A percentile compares a stretch with the other conserved stretches of the same genome.
Evolutionary conservation across 805 yeast species (phyloP).

Genomic region (Candida broadrunensis): DNA sequence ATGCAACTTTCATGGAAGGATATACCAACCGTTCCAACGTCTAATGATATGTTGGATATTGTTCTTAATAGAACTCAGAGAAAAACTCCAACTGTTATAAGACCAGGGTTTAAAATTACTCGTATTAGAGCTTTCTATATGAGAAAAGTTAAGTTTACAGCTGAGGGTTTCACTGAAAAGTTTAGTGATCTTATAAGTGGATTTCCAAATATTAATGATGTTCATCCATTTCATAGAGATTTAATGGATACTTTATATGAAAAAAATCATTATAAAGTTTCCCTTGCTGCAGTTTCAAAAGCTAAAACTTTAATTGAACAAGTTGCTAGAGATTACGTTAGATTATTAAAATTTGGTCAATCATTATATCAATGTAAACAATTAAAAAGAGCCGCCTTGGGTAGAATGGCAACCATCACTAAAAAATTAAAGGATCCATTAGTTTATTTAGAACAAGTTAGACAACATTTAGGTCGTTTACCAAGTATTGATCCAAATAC

Average conservation of each 20-base stretch:
- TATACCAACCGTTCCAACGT: slow-evolving; percentile 89
- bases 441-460: slow-evolving; percentile 91
- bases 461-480: slow-evolving; percentile 98
- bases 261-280: slow-evolving; percentile 96
- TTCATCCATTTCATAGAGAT: slow-evolving; percentile 98
- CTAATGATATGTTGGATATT: slow-evolving; percentile 92
- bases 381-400: slow-evolving; percentile 96
- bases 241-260: slow-evolving; percentile 97
- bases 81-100: slow-evolving; percentile 97
- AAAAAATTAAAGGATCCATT: slow-evolving; percentile 95
- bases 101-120: slow-evolving; percentile 93
- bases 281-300: slow-evolving; percentile 89
- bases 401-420: slow-evolving; percentile 98
- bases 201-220: slow-evolving; percentile 95
- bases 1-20: slow-evolving; percentile 99
- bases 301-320: slow-evolving; percentile 94
- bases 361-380: slow-evolving; percentile 98
- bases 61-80: slow-evolving; percentile 97
- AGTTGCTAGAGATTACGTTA: slow-evolving; percentile 91
- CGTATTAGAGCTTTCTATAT: slow-evolving; percentile 96
- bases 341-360: slow-evolving; percentile 95
- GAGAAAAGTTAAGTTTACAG: slow-evolving; percentile 96
- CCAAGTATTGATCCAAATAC: slow-evolving; percentile 99
- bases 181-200: slow-evolving; percentile 80
- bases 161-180: slow-evolving; percentile 94